Evolutionary conservation across 495 filamentous ascomycete genomes (phyloP).

Genomic region (Daldinia loculata): DNA sequence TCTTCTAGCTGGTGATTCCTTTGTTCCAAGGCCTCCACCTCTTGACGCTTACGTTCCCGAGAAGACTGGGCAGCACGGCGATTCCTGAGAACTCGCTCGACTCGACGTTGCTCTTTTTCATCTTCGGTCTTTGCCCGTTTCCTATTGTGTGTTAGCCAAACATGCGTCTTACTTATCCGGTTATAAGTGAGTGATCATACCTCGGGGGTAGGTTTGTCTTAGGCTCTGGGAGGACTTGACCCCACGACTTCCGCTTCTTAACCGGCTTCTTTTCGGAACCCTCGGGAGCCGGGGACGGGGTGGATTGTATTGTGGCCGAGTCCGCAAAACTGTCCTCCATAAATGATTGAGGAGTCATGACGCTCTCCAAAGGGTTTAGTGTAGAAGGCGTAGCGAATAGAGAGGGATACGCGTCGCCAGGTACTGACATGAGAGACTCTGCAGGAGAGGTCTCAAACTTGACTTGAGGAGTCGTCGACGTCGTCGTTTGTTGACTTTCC

Average conservation of each 20-base stretch:
- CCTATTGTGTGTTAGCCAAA: constrained; percentile 52
- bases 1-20: constrained; percentile 76
- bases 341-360: constrained; percentile 58
- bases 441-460: constrained; percentile 60
- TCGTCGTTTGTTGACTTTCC: constrained; percentile 43
- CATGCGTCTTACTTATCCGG: neutral
- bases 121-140: constrained; percentile 99
- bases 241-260: constrained; percentile 99
- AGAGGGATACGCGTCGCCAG: constrained; percentile 60
- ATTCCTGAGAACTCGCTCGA: constrained; percentile 96
- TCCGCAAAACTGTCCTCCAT: constrained; percentile 35
- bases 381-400: constrained; percentile 54
- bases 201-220: constrained; percentile 97
- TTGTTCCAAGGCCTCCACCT: constrained; percentile 88
- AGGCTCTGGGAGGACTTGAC: constrained; percentile 93
- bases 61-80: constrained; percentile 96
- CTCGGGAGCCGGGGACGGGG: constrained; percentile 35
- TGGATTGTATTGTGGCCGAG: constrained; percentile 19
- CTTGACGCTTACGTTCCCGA: constrained; percentile 90
- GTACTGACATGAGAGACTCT: constrained; percentile 63
- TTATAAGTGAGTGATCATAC: constrained; percentile 59
- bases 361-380: constrained; percentile 51
- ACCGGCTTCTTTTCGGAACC: constrained; percentile 73
- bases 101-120: constrained; percentile 97
- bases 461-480: constrained; percentile 52